These are phyloP conservation scores for Arthrobotrys entomopaga DNA, from an alignment of 2,329 filamentous ascomycete genomes.

Conservation along the genomic window DNA sequence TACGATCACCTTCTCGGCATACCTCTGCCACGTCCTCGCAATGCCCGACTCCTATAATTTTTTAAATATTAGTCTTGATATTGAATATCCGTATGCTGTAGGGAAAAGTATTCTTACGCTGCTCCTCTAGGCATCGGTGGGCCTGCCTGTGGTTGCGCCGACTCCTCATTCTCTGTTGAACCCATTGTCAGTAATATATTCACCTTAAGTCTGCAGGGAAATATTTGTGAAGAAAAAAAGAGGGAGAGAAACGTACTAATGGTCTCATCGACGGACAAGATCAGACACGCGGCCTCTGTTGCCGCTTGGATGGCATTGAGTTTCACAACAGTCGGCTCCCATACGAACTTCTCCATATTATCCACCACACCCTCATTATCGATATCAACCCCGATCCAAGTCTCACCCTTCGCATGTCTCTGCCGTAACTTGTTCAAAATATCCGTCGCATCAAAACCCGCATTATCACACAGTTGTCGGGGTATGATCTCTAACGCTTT, in stretches of 20 bases:
- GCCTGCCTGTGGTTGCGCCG: slow-evolving; percentile 78
- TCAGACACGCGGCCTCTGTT: slow-evolving; percentile 93
- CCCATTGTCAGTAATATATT: slow-evolving; percentile 36
- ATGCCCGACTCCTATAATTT: slow-evolving; percentile 68
- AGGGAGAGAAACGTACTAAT: slow-evolving; percentile 76
- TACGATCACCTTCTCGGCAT: slow-evolving; percentile 79
- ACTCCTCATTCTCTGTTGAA: slow-evolving; percentile 83
- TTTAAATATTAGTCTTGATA: slow-evolving; percentile 72
- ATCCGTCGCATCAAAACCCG: slow-evolving; percentile 96
- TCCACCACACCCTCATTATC: slow-evolving; percentile 88
- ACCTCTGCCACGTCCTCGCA: slow-evolving; percentile 83
- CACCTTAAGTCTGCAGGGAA: not conserved
- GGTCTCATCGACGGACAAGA: slow-evolving; percentile 95
- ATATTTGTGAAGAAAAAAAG: not conserved
- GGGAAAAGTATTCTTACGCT: slow-evolving; percentile 58
- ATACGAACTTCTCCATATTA: slow-evolving; percentile 95
- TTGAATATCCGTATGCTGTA: not conserved
- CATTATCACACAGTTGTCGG: slow-evolving; percentile 96
- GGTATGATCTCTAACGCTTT: slow-evolving; percentile 97
- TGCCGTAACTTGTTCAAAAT: slow-evolving; percentile 96
- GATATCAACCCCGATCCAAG: slow-evolving; percentile 97
- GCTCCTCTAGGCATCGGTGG: slow-evolving; percentile 67
- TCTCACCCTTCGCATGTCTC: slow-evolving; percentile 91
- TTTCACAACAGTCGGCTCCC: slow-evolving; percentile 97
- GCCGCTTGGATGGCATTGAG: slow-evolving; percentile 96